A percentile compares a stretch with the other conserved stretches of the same genome.
phyloP scores from a whole-genome alignment of 2,329 filamentous ascomycete species.

The Fusarium pseudonygamai region DNA sequence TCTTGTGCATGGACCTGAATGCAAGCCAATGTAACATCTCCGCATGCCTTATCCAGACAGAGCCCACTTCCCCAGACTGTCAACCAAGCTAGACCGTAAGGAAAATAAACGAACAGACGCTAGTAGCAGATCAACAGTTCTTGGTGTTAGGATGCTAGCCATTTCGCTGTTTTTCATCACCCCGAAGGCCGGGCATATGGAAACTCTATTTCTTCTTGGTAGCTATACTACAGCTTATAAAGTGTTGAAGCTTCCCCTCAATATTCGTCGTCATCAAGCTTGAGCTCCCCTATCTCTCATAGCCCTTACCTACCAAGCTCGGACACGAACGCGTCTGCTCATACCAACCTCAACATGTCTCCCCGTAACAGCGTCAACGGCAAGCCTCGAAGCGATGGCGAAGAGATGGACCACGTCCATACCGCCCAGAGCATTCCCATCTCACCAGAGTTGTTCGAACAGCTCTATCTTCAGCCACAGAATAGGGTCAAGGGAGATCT shows the following conservation, averaged over 20 bases:
- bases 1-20: background rate
- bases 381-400: conserved; percentile 23
- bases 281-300: no score
- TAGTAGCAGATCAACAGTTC: background rate
- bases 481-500: conserved; percentile 57
- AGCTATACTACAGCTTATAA: background rate
- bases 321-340: background rate
- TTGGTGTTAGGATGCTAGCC: background rate
- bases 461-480: conserved; percentile 61
- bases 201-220: background rate
- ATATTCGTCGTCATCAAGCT: background rate
- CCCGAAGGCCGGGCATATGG: background rate
- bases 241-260: background rate
- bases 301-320: background rate
- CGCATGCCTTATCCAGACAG: background rate
- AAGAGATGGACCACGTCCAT: conserved; percentile 37
- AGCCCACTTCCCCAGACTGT: background rate
- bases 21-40: background rate
- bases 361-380: conserved; percentile 7
- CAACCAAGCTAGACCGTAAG: background rate
- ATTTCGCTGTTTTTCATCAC: background rate
- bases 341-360: conserved; percentile 15
- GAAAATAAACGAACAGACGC: background rate
- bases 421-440: conserved; percentile 57
- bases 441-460: conserved; percentile 62